phyloP scores from a whole-genome alignment of 2,329 filamentous ascomycete genomes.

The Alternaria arborescens region DNA sequence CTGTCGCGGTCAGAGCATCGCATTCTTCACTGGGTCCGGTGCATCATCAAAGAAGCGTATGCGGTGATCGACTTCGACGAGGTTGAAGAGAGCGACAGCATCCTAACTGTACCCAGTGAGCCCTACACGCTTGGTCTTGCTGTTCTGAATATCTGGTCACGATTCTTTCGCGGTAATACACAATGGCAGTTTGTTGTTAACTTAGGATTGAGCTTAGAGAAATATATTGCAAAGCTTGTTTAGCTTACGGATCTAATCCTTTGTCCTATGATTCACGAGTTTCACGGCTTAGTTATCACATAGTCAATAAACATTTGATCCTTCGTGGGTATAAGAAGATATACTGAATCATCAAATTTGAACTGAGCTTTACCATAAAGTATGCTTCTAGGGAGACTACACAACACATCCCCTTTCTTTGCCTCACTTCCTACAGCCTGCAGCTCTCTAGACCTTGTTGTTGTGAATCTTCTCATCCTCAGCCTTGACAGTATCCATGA shows the following conservation, averaged over 20 bases:
- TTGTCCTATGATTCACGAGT: background rate
- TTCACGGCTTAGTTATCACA: background rate
- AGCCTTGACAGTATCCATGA: constrained; percentile 22
- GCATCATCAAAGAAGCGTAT: constrained; percentile 58
- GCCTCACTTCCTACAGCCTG: background rate
- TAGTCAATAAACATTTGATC: background rate
- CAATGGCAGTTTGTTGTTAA: constrained; percentile 61
- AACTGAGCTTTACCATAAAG: background rate
- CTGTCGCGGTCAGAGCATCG: constrained; percentile 51
- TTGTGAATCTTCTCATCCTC: constrained; percentile 11
- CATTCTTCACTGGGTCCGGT: constrained; percentile 58
- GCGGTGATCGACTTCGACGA: constrained; percentile 47
- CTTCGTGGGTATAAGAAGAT: background rate
- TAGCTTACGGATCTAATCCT: background rate
- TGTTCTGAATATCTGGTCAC: constrained; percentile 57
- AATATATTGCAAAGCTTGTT: constrained; percentile 17
- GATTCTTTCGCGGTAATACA: constrained; percentile 59
- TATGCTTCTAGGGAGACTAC: background rate
- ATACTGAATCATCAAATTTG: background rate
- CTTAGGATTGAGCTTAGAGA: constrained; percentile 54
- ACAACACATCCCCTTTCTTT: background rate
- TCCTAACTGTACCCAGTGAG: constrained; percentile 26
- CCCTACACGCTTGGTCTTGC: constrained; percentile 50
- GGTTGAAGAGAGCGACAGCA: constrained; percentile 18
- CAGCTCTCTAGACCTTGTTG: background rate